phyloP scores from a whole-genome alignment of 2,329 filamentous ascomycete genomes.

The Mariannaea elegans region DNA sequence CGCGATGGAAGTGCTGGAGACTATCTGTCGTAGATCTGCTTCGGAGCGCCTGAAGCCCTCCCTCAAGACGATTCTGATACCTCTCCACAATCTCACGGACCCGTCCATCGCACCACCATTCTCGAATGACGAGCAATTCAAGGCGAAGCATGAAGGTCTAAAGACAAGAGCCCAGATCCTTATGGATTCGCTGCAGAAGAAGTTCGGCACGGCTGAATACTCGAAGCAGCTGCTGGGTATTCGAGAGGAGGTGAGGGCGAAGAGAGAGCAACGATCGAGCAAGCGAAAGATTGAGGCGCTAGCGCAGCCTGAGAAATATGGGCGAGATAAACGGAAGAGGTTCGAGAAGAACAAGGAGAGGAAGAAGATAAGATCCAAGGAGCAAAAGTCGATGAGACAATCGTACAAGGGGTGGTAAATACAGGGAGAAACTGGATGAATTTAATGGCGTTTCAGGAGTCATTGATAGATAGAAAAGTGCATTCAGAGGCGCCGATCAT shows the following conservation, averaged over 20 bases:
- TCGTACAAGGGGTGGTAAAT: constrained; percentile 67
- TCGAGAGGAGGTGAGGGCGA: constrained; percentile 74
- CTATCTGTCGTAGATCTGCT: constrained; percentile 71
- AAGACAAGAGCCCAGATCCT: constrained; percentile 78
- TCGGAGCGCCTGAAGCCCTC: constrained; percentile 66
- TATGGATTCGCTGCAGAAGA: constrained; percentile 84
- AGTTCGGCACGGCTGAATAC: constrained; percentile 82
- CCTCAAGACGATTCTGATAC: constrained; percentile 66
- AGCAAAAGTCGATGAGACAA: constrained; percentile 76
- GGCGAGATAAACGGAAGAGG: constrained; percentile 82
- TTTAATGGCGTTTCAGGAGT: constrained; percentile 41
- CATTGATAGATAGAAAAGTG: constrained; percentile 19
- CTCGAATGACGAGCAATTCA: constrained; percentile 76
- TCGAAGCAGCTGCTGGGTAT: constrained; percentile 78
- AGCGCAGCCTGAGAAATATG: constrained; percentile 80
- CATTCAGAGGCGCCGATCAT: constrained; percentile 30
- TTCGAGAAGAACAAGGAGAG: constrained; percentile 85
- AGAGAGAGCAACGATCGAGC: constrained; percentile 76
- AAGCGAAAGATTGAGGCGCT: constrained; percentile 94
- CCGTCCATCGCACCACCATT: constrained; percentile 76
- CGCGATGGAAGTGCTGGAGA: constrained; percentile 77
- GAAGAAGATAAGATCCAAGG: constrained; percentile 79
- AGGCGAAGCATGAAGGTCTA: constrained; percentile 73
- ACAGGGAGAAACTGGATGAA: constrained; percentile 3
- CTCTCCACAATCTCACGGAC: constrained; percentile 86